Evolutionary conservation across 2,329 filamentous ascomycete species (phyloP), one percentile per base, ranked within the genome.

Genomic region (Aspergillus cejpii): DNA sequence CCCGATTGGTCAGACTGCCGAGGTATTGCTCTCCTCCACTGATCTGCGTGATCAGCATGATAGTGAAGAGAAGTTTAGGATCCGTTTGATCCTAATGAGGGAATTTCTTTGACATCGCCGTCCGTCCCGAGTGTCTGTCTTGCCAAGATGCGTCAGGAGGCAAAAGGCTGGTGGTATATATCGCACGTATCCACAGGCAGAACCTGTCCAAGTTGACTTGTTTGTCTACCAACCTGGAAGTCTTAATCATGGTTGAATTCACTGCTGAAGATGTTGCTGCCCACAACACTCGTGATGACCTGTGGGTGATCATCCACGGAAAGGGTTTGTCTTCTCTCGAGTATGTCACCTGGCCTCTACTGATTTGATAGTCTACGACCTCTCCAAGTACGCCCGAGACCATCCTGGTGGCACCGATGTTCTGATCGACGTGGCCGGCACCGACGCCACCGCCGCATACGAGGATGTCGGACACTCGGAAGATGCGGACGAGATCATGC

Each of bases 251-350:
- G 37, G 45, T 43, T 12, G 51, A 61, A 37, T 62, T 52, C 37
- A 59, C 57, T 1, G 19, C 53, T 29, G 50, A 59, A 14, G 62
- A 68, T 17, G 55, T 81, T 21, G 72, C 73, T 6, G 61, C 61
- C 23, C 79, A 81, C 57, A 76, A 71, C 37, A 69, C 54, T 5
- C 61, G 62, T 10, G 59, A 66, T 8, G 74, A 80, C 56, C 57
- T 72, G 12, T 81, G 77, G 77, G 69, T 80, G 55, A 64, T 72
- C 17, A 71, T 82, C 23, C 75, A 79, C 41, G 76, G 76, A 28
- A 69, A 80, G 65, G 74, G 75, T 76, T 61, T 41, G 37, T n/a
- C 12, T 21, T 15, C 31, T 31, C 17, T 34, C 20, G 11, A 23
- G 20, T 27, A 1, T 6, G 3, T 15, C 24, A 2, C 24, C 17